Conservation (phyloP, 2,329 filamentous ascomycete genomes). For the Ophiocordyceps camponoti-floridani region DNA sequence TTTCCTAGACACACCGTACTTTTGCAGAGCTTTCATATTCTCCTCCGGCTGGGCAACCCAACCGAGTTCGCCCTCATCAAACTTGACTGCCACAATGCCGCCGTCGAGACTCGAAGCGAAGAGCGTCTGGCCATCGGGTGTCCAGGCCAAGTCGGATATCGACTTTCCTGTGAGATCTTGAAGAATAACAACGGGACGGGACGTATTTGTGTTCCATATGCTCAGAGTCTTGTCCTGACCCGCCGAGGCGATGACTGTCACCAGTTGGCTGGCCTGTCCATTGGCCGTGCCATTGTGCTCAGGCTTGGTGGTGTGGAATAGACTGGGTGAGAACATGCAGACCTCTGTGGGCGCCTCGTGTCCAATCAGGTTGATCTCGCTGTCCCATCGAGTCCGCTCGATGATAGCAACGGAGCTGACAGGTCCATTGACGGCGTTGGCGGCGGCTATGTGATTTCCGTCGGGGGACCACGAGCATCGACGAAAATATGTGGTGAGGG, state of each 20-base stretch:
- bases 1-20: slow-evolving; percentile 76
- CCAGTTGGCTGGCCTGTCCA: slow-evolving; percentile 28
- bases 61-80: slow-evolving; percentile 74
- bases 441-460: slow-evolving; percentile 88
- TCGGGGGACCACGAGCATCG: slow-evolving; percentile 96
- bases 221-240: slow-evolving; percentile 93
- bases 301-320: slow-evolving; percentile 64
- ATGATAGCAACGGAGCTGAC: slow-evolving; percentile 96
- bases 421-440: slow-evolving; percentile 92
- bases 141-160: slow-evolving; percentile 88
- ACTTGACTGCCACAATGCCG: slow-evolving; percentile 64
- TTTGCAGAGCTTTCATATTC: slow-evolving; percentile 82
- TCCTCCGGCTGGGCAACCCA: slow-evolving; percentile 75
- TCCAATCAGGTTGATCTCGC: slow-evolving; percentile 91
- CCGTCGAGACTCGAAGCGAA: slow-evolving; percentile 83
- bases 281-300: slow-evolving; percentile 30
- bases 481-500: slow-evolving; percentile 90
- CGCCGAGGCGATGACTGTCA: slow-evolving; percentile 91
- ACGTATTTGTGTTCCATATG: slow-evolving; percentile 95
- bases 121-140: slow-evolving; percentile 72
- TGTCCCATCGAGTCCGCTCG: slow-evolving; percentile 80
- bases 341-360: slow-evolving; percentile 96
- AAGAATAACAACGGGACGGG: slow-evolving; percentile 73
- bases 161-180: slow-evolving; percentile 82
- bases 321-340: slow-evolving; percentile 83